These are phyloP conservation scores for Kluyveromyces wickerhamii DNA, from an alignment of 805 yeast species.

Conservation along the genomic window DNA sequence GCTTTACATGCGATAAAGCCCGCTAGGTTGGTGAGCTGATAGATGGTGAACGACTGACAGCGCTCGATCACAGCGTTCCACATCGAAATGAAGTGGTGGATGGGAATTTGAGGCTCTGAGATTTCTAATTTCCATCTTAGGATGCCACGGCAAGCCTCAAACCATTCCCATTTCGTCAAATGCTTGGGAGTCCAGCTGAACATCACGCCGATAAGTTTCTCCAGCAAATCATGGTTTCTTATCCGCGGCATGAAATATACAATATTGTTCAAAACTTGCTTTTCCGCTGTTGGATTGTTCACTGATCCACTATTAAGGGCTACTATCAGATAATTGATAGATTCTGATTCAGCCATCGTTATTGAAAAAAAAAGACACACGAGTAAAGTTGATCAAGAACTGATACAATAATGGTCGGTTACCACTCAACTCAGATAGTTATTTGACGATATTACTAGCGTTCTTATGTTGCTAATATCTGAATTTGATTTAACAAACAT, in stretches of 20 bases:
- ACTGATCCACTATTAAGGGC: constrained; percentile 2
- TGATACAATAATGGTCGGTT: too few relatives aligned
- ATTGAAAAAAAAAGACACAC: too few relatives aligned
- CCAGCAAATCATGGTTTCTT: constrained; percentile 9
- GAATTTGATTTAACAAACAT: too few relatives aligned
- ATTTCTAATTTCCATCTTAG: constrained; percentile 25
- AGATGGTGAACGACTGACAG: constrained; percentile 17
- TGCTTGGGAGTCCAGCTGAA: constrained; percentile 12
- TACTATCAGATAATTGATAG: constrained; percentile 6
- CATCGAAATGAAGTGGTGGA: constrained; percentile 16
- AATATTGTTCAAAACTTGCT: constrained; percentile 16
- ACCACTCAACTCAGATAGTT: too few relatives aligned
- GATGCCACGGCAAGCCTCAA: constrained; percentile 17
- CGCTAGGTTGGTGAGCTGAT: constrained; percentile 17
- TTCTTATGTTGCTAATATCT: too few relatives aligned
- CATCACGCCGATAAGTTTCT: constrained; percentile 10
- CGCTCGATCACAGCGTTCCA: constrained; percentile 16
- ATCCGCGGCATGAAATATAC: constrained; percentile 24
- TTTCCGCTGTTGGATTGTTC: background rate
- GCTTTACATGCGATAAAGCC: constrained; percentile 19
- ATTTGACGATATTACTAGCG: too few relatives aligned
- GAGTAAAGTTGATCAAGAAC: too few relatives aligned
- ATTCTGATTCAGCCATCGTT: background rate
- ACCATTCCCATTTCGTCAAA: constrained; percentile 8
- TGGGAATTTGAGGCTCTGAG: constrained; percentile 23